Base-by-base conservation (phyloP, 1,284 basidiomycete species). In the Ustilago cynodontis region DNA sequence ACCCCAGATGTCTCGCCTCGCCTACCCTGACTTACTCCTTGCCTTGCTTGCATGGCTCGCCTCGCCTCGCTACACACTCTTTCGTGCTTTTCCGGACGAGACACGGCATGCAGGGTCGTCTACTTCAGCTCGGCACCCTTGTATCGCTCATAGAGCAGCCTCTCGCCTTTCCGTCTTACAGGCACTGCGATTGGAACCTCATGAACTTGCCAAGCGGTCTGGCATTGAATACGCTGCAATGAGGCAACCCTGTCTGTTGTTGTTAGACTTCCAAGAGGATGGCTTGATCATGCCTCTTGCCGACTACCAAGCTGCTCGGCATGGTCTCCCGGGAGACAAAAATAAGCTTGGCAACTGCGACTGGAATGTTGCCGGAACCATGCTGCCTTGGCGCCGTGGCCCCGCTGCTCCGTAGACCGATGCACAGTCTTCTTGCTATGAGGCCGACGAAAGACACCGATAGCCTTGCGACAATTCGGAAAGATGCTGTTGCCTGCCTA, bases 81-180 rank as follows among this genome's bases (percentile, higher is more conserved):
- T 16, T 49, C 26, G 11, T 49, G 47, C 47, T 49, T 49, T 49
- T 49, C 47, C 47, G 22, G 47, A 26, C 47, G 47, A 43, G 41
- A 26, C 28, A 49, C 47, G 28, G 24, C 24, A 49, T 49, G 47
- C 47, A 49, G 6, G 47, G 47, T 49, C 6, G 47, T 7, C 13
- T n/a, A 45, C 18, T 45, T 7, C 39, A 41, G 13, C 39, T 41
- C 18, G n/a, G 14, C 39, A 6, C 13, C 13, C 4, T 20, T 41
- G 39, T 41, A 20, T 14, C 39, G 13, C 39, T 41, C 39, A 41
- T 7, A 9, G 4, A 14, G 14, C 22, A 20, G 22, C 9, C 20
- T 20, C 43, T 20, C 43, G 24, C 43, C 10, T 45, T 20, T 24
- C 43, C 24, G 9, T 49, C 47, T 33, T 11, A 26, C 47, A 49